Evolutionary conservation across 1,139 yeast species (phyloP).

Genomic region (Magnusiomyces paraingens): DNA sequence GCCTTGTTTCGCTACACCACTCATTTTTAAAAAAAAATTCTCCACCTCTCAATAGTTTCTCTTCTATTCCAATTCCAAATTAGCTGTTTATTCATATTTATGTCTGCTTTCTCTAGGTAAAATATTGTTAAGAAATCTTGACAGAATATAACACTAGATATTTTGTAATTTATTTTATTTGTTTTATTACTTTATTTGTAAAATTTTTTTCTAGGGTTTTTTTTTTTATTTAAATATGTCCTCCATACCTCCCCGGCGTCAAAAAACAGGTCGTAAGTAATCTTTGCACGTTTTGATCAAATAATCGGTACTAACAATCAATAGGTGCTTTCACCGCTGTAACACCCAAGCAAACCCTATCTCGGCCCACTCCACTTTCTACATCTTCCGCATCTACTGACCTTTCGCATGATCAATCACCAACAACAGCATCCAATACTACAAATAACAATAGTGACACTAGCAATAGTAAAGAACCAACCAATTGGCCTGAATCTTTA

Average conservation of each 20-base stretch:
- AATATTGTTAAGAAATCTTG: not conserved
- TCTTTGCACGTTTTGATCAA: too few relatives aligned
- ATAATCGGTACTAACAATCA: too few relatives aligned
- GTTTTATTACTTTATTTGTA: too few relatives aligned
- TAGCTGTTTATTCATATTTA: not conserved
- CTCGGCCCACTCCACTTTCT: constrained; percentile 7
- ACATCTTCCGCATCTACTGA: not conserved
- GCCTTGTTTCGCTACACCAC: too few relatives aligned
- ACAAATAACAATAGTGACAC: constrained; percentile 20
- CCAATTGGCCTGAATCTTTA: constrained; percentile 44
- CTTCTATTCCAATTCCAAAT: too few relatives aligned
- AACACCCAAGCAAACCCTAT: constrained; percentile 14
- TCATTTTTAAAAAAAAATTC: too few relatives aligned
- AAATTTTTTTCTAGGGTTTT: not conserved
- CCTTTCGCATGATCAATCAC: constrained; percentile 1
- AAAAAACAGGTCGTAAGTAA: constrained; percentile 14
- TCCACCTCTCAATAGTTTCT: too few relatives aligned
- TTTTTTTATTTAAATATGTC: not conserved
- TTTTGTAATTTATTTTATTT: not conserved
- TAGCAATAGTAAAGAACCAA: not conserved
- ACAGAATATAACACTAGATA: not conserved
- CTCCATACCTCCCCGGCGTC: constrained; percentile 28
- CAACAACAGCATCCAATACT: constrained; percentile 7
- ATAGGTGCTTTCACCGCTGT: constrained; percentile 17
- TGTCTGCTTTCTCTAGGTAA: not conserved